Evolutionary conservation across 2,329 filamentous ascomycete species (phyloP).

Genomic region (Cytospora paraplurivora): DNA sequence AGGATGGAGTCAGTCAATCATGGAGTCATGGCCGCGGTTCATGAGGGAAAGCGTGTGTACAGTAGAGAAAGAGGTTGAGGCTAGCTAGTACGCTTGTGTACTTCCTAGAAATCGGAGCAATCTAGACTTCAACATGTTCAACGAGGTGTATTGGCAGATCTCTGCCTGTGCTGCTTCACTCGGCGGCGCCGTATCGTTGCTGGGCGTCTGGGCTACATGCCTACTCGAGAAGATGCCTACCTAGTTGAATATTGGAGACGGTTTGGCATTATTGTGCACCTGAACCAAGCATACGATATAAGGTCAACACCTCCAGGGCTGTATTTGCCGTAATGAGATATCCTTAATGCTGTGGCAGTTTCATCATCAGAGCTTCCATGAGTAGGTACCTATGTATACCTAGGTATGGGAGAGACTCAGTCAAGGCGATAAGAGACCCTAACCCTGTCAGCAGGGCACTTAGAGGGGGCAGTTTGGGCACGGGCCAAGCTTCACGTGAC

Average conservation of each 20-base stretch:
- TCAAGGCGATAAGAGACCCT: too few species aligned
- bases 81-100: not conserved
- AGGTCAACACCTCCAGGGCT: not conserved
- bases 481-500: conserved; percentile 10
- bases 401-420: too few species aligned
- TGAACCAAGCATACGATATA: not conserved
- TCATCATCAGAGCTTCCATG: not conserved
- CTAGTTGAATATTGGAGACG: not conserved
- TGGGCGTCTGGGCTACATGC: not conserved
- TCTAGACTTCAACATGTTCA: conserved; percentile 22
- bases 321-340: not conserved
- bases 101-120: conserved; percentile 27
- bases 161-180: not conserved
- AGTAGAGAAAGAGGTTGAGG: not conserved
- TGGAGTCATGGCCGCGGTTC: conserved; percentile 21
- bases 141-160: conserved; percentile 23
- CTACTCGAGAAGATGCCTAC: too few species aligned
- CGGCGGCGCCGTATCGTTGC: not conserved
- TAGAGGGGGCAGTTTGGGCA: not conserved
- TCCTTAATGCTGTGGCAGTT: not conserved
- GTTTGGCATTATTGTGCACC: not conserved
- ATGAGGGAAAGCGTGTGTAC: conserved; percentile 4
- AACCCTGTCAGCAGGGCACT: not conserved
- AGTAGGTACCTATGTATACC: too few species aligned
- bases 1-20: not conserved